Evolutionary conservation across 257 asterid genomes (phyloP), one percentile per base, ranked within the genome.

Genomic region (Solanum virginianum): DNA sequence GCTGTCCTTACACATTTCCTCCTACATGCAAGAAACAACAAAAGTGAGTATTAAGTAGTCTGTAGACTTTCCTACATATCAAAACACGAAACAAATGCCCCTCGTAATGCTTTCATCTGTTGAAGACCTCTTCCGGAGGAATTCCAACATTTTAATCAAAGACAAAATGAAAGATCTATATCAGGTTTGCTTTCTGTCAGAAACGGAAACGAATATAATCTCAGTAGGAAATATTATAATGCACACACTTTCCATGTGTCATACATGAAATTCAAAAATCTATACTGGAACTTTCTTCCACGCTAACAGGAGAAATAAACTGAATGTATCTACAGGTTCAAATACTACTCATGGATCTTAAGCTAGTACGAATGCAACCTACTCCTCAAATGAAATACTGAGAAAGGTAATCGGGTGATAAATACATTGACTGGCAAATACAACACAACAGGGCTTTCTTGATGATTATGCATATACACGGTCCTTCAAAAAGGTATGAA

Each of bases 1-100:
- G 91, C 68, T 85, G 88, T 92, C 94, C 77, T 89, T 89, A 80
- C 98, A 94, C 85, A 85, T 59, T 84, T 89, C 94, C 85, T 85
- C 87, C 94, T 93, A 87, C 86, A 86, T 81, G 79, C 85, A 29
- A 59, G 55, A 41, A 85, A 55, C 24, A 45, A 39, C 29, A 74
- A 81, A 8, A 71, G 41, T 26, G 53, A 36, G 36, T 18, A 29
- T 57, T 82, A 29, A 20, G 63, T 56, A 63, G 26, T 85, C 41
- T 72, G 7, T 24, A 57, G 32, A 71, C 60, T 80, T 18, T 2
- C 72, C 10, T 8, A 7, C 45, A 24, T 51, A 0, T 26, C 63
- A 51, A 77, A 74, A 15, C 26, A 51, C 1, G 12, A 56, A 51
- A 51, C 63, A 51, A 51, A 77, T 26, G 47, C 82, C 10, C 24